Evolutionary conservation across 2,329 filamentous ascomycete genomes (phyloP).

Genomic region (Alternaria triticina): DNA sequence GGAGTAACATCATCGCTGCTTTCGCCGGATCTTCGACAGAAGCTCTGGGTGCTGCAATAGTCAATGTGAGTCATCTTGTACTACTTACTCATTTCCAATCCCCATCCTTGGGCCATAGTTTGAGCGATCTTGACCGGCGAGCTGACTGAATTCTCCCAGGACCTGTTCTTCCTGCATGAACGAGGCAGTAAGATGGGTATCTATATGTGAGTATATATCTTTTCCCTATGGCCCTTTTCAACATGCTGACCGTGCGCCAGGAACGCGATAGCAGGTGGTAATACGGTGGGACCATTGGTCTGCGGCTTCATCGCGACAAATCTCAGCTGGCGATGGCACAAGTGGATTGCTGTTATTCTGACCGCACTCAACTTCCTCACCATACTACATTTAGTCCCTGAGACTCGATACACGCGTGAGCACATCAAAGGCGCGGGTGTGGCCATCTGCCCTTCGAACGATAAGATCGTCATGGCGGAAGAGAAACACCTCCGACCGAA

Average conservation of each 20-base stretch:
- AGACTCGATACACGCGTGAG: conserved; percentile 47
- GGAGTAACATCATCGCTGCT: conserved; percentile 55
- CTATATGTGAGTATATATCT: conserved; percentile 36
- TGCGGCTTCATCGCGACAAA: conserved; percentile 49
- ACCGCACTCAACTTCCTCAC: conserved; percentile 43
- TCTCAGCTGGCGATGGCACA: conserved; percentile 48
- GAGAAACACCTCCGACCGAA: conserved; percentile 7
- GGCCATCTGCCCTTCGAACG: conserved; percentile 9
- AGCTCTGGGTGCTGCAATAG: conserved; percentile 51
- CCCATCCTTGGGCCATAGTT: background rate
- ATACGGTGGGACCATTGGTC: conserved; percentile 49
- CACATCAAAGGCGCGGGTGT: background rate
- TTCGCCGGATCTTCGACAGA: conserved; percentile 56
- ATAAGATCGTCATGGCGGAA: conserved; percentile 13
- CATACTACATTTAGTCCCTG: conserved; percentile 47
- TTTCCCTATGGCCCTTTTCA: background rate
- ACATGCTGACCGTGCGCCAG: background rate
- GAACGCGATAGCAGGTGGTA: conserved; percentile 47
- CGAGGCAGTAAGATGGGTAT: conserved; percentile 45
- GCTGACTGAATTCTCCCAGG: conserved; percentile 2
- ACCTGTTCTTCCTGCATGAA: conserved; percentile 44
- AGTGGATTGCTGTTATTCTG: conserved; percentile 41
- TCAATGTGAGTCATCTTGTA: conserved; percentile 33
- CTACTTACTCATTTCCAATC: background rate
- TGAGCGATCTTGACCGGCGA: background rate